Conservation (phyloP, 768 basidiomycete species). For the Cubamyces lactineus region DNA sequence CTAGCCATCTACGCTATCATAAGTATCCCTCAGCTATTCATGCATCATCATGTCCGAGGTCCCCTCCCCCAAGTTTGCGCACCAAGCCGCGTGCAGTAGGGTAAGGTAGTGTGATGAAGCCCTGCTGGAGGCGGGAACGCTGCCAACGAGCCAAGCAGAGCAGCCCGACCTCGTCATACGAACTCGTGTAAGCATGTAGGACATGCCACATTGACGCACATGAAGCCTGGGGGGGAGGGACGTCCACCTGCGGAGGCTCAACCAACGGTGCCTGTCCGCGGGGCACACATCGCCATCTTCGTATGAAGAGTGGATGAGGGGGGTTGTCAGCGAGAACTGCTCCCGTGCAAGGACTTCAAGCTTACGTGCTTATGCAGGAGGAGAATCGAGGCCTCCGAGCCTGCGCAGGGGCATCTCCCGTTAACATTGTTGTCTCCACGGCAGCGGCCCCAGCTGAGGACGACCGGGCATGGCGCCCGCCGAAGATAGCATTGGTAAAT, state of each 20-base stretch:
- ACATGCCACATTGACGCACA: too few species aligned
- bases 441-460: not conserved
- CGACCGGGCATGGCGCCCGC: not conserved
- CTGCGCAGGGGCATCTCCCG: too few species aligned
- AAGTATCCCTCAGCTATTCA: too few species aligned
- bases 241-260: not conserved
- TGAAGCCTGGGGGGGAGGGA: too few species aligned
- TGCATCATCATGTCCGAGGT: too few species aligned
- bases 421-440: too few species aligned
- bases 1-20: too few species aligned
- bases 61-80: too few species aligned
- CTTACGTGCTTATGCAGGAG: not conserved
- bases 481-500: constrained; percentile 15
- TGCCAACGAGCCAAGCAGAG: not conserved
- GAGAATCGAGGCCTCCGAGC: too few species aligned
- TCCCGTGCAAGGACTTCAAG: not conserved
- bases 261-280: constrained; percentile 1
- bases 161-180: not conserved
- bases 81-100: too few species aligned
- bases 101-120: too few species aligned
- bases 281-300: not conserved
- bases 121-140: not conserved
- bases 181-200: not conserved
- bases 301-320: not conserved
- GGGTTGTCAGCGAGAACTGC: not conserved